A percentile compares a stretch with the other conserved stretches of the same genome.
These are phyloP conservation scores for Mortierella sp. DNA, from an alignment of 371 early-diverging fungal genomes.

Conservation along the genomic window DNA sequence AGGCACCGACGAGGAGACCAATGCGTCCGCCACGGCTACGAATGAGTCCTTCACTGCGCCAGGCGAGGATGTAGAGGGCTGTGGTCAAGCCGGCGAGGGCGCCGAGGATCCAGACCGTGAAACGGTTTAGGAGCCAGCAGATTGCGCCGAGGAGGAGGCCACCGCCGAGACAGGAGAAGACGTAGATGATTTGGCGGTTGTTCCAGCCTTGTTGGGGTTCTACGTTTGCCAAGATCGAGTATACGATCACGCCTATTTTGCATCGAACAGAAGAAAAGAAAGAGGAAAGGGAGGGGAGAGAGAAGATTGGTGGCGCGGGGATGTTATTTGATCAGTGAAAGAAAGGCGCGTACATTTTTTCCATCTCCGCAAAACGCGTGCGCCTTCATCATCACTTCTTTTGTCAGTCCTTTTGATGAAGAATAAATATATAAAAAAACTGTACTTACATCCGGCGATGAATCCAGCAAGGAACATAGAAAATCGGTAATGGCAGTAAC, in stretches of 20 bases:
- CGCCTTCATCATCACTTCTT: not conserved
- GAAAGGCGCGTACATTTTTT: not conserved
- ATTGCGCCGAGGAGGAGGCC: constrained; percentile 71
- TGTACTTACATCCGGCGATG: constrained; percentile 35
- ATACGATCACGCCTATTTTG: constrained; percentile 58
- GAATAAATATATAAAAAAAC: not conserved
- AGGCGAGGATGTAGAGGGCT: constrained; percentile 73
- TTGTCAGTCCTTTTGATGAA: not conserved
- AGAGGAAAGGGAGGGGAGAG: constrained; percentile 39
- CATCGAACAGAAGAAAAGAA: not conserved
- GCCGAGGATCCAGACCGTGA: constrained; percentile 69
- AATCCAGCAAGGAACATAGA: constrained; percentile 52
- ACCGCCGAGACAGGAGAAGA: constrained; percentile 90
- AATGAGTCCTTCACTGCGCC: constrained; percentile 68
- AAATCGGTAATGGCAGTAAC: constrained; percentile 45
- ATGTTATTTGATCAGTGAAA: not conserved
- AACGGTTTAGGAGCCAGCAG: constrained; percentile 31
- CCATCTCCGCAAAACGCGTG: not conserved
- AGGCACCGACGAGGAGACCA: constrained; percentile 72
- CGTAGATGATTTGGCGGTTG: constrained; percentile 81
- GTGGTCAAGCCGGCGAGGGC: constrained; percentile 65
- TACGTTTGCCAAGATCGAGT: constrained; percentile 66
- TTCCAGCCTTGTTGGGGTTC: constrained; percentile 58
- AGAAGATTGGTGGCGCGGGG: constrained; percentile 10
- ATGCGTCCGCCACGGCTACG: constrained; percentile 69